These are phyloP conservation scores for Apocynum venetum DNA, from an alignment of 257 asterid species.

Conservation along the genomic window DNA sequence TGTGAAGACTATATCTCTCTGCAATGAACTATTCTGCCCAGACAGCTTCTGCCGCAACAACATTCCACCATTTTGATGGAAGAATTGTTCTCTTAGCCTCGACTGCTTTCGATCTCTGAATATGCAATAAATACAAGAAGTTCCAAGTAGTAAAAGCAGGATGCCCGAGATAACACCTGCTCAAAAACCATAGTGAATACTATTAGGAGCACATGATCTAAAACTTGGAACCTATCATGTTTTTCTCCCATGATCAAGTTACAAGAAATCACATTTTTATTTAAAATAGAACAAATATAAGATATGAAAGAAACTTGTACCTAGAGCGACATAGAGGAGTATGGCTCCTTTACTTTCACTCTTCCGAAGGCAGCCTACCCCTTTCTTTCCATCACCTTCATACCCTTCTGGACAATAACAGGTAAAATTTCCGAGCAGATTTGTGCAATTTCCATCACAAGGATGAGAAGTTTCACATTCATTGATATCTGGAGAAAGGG, in stretches of 20 bases:
- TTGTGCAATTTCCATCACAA: slow-evolving; percentile 18
- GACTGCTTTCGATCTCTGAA: slow-evolving; percentile 18
- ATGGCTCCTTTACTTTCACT: background rate
- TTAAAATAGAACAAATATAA: background rate
- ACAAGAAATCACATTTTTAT: background rate
- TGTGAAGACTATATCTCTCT: slow-evolving; percentile 13
- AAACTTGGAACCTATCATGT: no score
- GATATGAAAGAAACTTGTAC: slow-evolving; percentile 8
- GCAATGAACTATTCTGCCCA: background rate
- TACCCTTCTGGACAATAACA: slow-evolving; percentile 27
- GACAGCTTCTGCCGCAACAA: slow-evolving; percentile 12
- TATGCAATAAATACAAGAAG: slow-evolving; percentile 28
- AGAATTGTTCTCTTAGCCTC: slow-evolving; percentile 16
- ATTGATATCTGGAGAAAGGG: slow-evolving; percentile 22
- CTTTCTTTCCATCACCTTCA: slow-evolving; percentile 20
- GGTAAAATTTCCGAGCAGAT: slow-evolving; percentile 7
- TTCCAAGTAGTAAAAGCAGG: slow-evolving; percentile 13
- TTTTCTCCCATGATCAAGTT: no score
- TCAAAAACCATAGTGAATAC: background rate
- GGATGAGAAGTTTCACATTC: slow-evolving; percentile 18
- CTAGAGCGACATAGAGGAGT: slow-evolving; percentile 15
- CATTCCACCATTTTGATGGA: slow-evolving; percentile 23
- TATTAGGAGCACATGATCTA: no score
- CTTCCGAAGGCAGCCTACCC: slow-evolving; percentile 14
- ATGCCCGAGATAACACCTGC: slow-evolving; percentile 17